Conservation (phyloP, 352 stramenopile species). For the Hyphochytrium catenoides region DNA sequence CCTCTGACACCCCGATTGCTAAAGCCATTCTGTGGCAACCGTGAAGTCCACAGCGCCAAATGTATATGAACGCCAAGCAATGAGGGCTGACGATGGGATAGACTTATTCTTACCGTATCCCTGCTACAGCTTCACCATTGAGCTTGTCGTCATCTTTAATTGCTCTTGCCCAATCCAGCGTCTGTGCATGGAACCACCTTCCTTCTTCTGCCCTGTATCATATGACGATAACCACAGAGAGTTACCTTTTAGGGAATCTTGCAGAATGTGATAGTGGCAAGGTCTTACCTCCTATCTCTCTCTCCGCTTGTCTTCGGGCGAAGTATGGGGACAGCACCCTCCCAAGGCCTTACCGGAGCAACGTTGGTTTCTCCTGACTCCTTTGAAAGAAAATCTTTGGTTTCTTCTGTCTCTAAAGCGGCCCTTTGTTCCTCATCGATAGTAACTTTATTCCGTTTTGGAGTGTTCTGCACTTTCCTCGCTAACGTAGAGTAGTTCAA, state of each 20-base stretch:
- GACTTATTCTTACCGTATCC: too few species aligned
- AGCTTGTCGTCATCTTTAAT: conserved; percentile 1
- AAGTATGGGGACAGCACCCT: conserved; percentile 3
- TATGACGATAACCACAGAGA: too few species aligned
- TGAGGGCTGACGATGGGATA: too few species aligned
- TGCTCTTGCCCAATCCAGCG: background rate
- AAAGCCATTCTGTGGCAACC: too few species aligned
- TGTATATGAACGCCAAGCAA: too few species aligned
- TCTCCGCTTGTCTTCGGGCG: too few species aligned
- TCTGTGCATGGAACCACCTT: background rate
- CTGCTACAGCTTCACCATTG: too few species aligned
- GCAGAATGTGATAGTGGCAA: background rate
- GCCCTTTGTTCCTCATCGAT: background rate
- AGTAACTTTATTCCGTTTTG: background rate
- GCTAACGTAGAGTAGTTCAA: conserved; percentile 15
- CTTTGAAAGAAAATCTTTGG: too few species aligned
- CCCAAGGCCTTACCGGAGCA: conserved; percentile 1
- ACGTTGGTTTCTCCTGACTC: background rate
- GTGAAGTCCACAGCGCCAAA: too few species aligned
- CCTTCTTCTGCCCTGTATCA: background rate
- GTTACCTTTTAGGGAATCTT: too few species aligned
- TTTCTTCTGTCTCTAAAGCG: too few species aligned
- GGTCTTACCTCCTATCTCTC: too few species aligned
- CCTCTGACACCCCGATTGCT: background rate
- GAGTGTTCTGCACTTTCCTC: conserved; percentile 1